Evolutionary conservation across 352 stramenopile genomes (phyloP).

Genomic region (Phytophthora kernoviae): DNA sequence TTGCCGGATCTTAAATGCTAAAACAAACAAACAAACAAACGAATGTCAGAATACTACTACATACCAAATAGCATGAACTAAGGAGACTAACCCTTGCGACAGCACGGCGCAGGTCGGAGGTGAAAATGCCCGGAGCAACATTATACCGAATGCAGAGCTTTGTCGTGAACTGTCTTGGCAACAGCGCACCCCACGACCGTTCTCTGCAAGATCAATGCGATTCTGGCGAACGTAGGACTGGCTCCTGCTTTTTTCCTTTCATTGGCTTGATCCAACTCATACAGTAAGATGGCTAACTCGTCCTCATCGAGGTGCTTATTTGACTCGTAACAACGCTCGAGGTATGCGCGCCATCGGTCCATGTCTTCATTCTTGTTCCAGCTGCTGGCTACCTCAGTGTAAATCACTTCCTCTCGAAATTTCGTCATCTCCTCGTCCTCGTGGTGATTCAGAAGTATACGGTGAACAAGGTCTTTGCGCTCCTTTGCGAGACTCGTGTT

Average conservation of each 20-base stretch:
- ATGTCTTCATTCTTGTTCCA: conserved; percentile 59
- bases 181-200: conserved; percentile 49
- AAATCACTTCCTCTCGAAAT: conserved; percentile 80
- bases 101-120: conserved; percentile 62
- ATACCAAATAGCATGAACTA: neutral
- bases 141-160: conserved; percentile 77
- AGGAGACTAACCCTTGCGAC: conserved; percentile 55
- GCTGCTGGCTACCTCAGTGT: conserved; percentile 59
- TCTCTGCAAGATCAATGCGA: conserved; percentile 39
- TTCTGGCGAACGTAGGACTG: conserved; percentile 62
- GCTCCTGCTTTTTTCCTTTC: conserved; percentile 45
- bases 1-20: conserved; percentile 69
- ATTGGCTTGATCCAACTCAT: conserved; percentile 39
- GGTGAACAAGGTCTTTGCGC: conserved; percentile 57
- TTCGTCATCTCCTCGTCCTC: conserved; percentile 62
- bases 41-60: conserved; percentile 13
- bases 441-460: conserved; percentile 48
- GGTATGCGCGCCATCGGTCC: conserved; percentile 62
- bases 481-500: conserved; percentile 70
- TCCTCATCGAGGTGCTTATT: conserved; percentile 54
- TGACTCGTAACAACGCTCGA: conserved; percentile 58
- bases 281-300: conserved; percentile 41
- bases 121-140: conserved; percentile 78
- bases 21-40: conserved; percentile 12
- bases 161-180: conserved; percentile 80